Percentiles rank a stretch among this genome's conserved stretches.
phyloP scores from a whole-genome alignment of 495 filamentous ascomycete genomes.

The Gamarada debralockiae region DNA sequence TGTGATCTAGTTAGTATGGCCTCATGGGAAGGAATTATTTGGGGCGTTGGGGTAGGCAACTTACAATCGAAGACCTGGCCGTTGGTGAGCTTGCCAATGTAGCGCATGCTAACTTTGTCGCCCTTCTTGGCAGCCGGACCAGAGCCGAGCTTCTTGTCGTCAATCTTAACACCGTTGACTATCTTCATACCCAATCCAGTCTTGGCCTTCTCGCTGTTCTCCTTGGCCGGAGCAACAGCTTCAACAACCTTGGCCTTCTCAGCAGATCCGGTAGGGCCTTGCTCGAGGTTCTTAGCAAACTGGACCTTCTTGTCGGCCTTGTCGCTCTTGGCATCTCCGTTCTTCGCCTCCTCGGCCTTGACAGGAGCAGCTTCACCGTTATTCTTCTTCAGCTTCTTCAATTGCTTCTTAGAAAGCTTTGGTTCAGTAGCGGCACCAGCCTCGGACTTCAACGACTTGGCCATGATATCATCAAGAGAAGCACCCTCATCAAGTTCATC shows the following conservation, averaged over 20 bases:
- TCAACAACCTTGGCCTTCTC: conserved; percentile 82
- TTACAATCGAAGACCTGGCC: conserved; percentile 91
- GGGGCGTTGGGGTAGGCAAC: too few relatives aligned
- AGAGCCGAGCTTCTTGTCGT: conserved; percentile 88
- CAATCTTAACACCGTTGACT: conserved; percentile 80
- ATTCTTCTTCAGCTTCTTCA: conserved; percentile 99
- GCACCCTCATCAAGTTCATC: conserved; percentile 57
- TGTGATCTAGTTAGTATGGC: conserved; percentile 41
- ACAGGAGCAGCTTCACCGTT: conserved; percentile 72
- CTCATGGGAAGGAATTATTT: too few relatives aligned
- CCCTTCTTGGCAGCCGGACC: conserved; percentile 81
- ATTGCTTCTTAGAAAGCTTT: conserved; percentile 85
- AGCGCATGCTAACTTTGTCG: conserved; percentile 84
- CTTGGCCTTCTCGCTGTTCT: conserved; percentile 28
- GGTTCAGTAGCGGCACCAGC: conserved; percentile 26
- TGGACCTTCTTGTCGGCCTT: conserved; percentile 93
- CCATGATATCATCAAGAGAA: conserved; percentile 63
- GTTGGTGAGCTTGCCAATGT: conserved; percentile 92
- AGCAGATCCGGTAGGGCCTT: conserved; percentile 76
- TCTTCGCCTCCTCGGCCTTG: conserved; percentile 53
- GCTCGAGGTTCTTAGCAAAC: conserved; percentile 97
- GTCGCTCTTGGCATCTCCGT: conserved; percentile 30
- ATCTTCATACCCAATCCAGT: conserved; percentile 63
- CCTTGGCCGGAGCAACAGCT: conserved; percentile 72
- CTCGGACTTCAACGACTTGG: conserved; percentile 46